Evolutionary conservation across 1,284 basidiomycete species (phyloP), one percentile per base, ranked within the genome.

Genomic region (Irpex sp.): DNA sequence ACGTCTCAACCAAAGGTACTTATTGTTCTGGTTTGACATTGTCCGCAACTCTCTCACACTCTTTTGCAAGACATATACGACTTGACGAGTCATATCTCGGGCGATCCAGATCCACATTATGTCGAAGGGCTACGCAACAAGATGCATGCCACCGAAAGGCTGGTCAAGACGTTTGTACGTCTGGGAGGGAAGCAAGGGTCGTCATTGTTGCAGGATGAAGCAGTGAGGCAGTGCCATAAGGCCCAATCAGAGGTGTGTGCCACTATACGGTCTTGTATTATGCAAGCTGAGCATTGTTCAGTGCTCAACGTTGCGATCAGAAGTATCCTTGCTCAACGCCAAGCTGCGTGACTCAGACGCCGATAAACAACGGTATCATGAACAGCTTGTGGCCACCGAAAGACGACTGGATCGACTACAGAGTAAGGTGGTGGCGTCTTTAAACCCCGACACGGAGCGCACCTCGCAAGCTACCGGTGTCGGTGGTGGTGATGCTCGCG

Each of bases 361-460:
- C 17, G 80, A 88, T 65, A 84, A 81, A 57, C 83, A 88, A 59
- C 74, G 74, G 61, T 83, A 83, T 63, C 80, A 83, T 60, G 79
- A 82, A 43, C 83, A 87, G 51, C 83, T 95, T 31, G 71, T 83
- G 5, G 76, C 78, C 5, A 84, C 87, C 0, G 88, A 94, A 76
- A 89, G 83, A 66, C 85, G 87, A n/a, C 72, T 88, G 55, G 93
- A 95, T 70, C 83, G 92, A 47, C 72, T 88, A 58, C 83, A 82
- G 69, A 94, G 92, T 72, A 81, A 80, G 63, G 83, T 86, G 1
- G 82, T 90, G 5, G 74, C 76, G 55, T 76, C 79, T 8, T 72
- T 81, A 61, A 79, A 82, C 64, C 71, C 61, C 47, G 19, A 57
- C 26, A 5, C 36, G 67, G 61, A 65, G 62, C n/a, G 67, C 68